Evolutionary conservation across 441 rosid species (phyloP).

Genomic region (Francoa sonchifolia): DNA sequence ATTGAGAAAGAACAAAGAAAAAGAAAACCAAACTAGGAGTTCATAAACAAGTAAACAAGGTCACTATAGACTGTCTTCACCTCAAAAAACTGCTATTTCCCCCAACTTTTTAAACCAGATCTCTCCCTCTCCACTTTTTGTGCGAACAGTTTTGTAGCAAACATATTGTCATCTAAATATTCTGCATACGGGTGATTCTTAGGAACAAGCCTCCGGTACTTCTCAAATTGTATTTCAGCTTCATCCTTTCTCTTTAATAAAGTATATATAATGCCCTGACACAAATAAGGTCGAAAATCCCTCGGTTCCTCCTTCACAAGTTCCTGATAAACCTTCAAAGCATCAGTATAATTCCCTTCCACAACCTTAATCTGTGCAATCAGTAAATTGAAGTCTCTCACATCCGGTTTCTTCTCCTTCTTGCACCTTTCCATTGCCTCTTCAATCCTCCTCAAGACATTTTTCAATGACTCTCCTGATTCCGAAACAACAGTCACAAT

Average conservation of each 20-base stretch:
- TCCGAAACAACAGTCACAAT: slow-evolving; percentile 54
- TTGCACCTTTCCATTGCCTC: slow-evolving; percentile 55
- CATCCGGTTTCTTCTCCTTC: slow-evolving; percentile 46
- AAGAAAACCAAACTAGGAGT: neutral
- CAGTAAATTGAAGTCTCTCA: slow-evolving; percentile 63
- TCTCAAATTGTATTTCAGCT: slow-evolving; percentile 67
- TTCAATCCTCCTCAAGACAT: slow-evolving; percentile 40
- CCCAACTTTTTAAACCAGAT: slow-evolving; percentile 24
- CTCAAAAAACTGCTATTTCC: slow-evolving; percentile 8
- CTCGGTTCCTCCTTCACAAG: slow-evolving; percentile 72
- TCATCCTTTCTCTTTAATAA: slow-evolving; percentile 60
- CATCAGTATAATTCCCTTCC: slow-evolving; percentile 48
- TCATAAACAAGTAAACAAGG: neutral
- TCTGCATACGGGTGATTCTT: slow-evolving; percentile 69
- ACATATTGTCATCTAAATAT: slow-evolving; percentile 52
- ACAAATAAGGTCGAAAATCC: slow-evolving; percentile 83
- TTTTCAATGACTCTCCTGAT: slow-evolving; percentile 25
- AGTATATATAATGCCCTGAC: slow-evolving; percentile 69
- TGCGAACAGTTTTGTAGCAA: slow-evolving; percentile 42
- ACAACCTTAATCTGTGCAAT: slow-evolving; percentile 67
- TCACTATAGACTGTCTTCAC: slow-evolving; percentile 15
- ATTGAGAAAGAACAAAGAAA: neutral
- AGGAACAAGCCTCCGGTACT: slow-evolving; percentile 63
- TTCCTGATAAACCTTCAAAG: slow-evolving; percentile 64
- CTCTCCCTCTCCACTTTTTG: slow-evolving; percentile 40